These are phyloP conservation scores for Cladosporium sp. DNA, from an alignment of 2,329 filamentous ascomycete species.

Conservation along the genomic window DNA sequence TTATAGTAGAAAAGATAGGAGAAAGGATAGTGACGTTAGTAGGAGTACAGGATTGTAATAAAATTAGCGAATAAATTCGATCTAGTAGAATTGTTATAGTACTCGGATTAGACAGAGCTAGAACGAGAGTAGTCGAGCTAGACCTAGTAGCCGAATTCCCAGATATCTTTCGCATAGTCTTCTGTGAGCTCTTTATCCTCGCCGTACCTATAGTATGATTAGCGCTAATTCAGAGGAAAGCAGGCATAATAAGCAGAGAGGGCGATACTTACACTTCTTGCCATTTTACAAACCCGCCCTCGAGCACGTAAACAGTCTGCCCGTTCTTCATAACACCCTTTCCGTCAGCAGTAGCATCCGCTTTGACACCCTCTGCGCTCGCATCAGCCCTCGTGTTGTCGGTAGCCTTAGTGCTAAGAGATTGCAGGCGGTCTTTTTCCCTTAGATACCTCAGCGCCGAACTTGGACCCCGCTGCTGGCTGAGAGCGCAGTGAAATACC, in stretches of 20 bases:
- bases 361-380: conserved; percentile 33
- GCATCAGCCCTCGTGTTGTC: conserved; percentile 33
- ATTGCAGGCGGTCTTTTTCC: conserved; percentile 60
- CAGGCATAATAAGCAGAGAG: neutral
- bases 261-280: conserved; percentile 63
- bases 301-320: conserved; percentile 79
- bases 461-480: conserved; percentile 83
- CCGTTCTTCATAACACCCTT: conserved; percentile 37
- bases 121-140: neutral
- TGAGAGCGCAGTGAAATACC: conserved; percentile 91
- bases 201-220: conserved; percentile 56
- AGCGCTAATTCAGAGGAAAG: neutral
- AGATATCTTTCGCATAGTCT: conserved; percentile 80
- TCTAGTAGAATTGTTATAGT: neutral
- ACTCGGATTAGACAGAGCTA: neutral
- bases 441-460: conserved; percentile 79
- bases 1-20: no score
- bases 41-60: no score
- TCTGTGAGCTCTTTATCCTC: conserved; percentile 79
- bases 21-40: no score
- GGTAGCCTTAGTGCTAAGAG: conserved; percentile 33
- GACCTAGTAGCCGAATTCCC: conserved; percentile 50
- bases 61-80: no score
- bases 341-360: conserved; percentile 18
- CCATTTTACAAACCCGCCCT: conserved; percentile 85